Conservation (phyloP, 768 basidiomycete species). For the Dacryopinax spathularia region DNA sequence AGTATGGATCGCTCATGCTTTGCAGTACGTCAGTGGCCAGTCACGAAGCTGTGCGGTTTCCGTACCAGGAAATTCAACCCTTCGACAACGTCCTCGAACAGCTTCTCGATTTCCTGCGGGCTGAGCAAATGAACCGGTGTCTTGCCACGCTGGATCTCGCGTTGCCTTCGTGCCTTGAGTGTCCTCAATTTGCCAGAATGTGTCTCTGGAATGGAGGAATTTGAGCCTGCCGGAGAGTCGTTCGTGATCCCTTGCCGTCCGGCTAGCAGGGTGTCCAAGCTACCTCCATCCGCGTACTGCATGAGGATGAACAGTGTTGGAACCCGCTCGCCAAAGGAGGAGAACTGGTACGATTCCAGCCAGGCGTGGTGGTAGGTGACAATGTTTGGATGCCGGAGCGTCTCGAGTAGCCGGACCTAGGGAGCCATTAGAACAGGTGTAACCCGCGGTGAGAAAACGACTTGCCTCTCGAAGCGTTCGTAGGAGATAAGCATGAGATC, state of each 20-base stretch:
- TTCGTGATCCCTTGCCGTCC: constrained; percentile 45
- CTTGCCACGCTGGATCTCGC: background rate
- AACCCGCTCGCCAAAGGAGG: constrained; percentile 73
- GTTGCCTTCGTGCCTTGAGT: background rate
- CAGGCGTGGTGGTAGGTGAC: constrained; percentile 92
- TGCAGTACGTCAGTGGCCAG: background rate
- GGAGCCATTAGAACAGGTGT: background rate
- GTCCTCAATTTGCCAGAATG: background rate
- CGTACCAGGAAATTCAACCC: constrained; percentile 76
- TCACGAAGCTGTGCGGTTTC: background rate
- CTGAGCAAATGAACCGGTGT: constrained; percentile 68
- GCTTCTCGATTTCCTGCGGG: constrained; percentile 63
- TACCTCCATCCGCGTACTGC: constrained; percentile 86
- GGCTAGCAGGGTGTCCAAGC: constrained; percentile 65
- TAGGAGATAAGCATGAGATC: constrained; percentile 72
- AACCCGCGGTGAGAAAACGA: background rate
- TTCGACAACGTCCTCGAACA: constrained; percentile 75
- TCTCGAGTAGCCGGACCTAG: constrained; percentile 71
- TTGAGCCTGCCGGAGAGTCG: background rate
- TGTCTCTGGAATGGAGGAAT: background rate
- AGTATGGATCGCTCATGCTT: constrained; percentile 74
- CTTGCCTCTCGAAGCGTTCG: constrained; percentile 63
- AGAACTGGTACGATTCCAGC: constrained; percentile 78
- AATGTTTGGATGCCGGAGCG: constrained; percentile 81
- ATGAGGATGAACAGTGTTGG: constrained; percentile 79